Evolutionary conservation across 1,284 basidiomycete species (phyloP), one percentile per base, ranked within the genome.

Genomic region (Albatrellus sp.): DNA sequence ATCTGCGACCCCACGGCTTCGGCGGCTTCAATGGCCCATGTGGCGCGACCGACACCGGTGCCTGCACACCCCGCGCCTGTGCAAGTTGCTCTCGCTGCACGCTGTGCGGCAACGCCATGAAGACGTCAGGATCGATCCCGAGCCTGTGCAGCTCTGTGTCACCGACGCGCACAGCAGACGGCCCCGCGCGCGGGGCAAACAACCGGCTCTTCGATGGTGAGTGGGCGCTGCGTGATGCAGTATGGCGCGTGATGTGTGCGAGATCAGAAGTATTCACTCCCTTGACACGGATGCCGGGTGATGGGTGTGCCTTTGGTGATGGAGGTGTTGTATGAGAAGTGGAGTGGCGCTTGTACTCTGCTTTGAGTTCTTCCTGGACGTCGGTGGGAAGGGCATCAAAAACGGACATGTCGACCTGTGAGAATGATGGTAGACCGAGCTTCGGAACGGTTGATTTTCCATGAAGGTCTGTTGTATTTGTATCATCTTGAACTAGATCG

Each of bases 71-170:
- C 53, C 81, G 67, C 16, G 72, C 72, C 43, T 65, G 65, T 11
- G 72, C 67, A 13, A 90, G 62, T 50, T 88, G 81, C 55, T 91
- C 88, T 40, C 75, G 70, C 55, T 88, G 83, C 46, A 90, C 58
- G 33, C 75, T 70, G 0, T 60, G 59, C 0, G 89, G 88, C 2
- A 92, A 62, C 31, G 62, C 66, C 0, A 59, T 58, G 51, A 88
- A 89, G 3, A 90, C 80, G 13, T 69, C 72, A 0, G 75, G 75
- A 54, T 90, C 88, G 50, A 91, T 73, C 11, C 72, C 73, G 17
- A 90, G 66, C 34, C 70, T 68, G 11, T 58, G 61, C 16, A 91
- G 65, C 51, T 87, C 77, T 2, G 60, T 64, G 20, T 61, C 55
- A 1, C 57, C 52, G 42, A 67, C 58, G 24, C 57, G 55, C 6